phyloP scores from a whole-genome alignment of 768 basidiomycete genomes.

The Hericium coralloides region DNA sequence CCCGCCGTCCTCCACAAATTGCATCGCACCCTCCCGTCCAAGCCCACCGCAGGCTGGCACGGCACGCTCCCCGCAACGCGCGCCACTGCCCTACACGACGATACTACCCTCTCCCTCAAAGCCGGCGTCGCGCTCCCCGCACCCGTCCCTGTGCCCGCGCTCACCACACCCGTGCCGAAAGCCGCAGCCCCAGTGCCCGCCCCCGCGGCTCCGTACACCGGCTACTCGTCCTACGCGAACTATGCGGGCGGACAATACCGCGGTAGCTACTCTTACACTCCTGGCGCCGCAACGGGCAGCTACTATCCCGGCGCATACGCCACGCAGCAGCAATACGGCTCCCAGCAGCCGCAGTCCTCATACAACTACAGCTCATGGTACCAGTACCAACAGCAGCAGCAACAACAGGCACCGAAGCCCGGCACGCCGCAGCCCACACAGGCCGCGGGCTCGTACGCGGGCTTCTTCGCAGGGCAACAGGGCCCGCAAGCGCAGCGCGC shows the following conservation, averaged over 20 bases:
- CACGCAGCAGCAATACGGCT: constrained; percentile 17
- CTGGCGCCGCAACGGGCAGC: constrained; percentile 18
- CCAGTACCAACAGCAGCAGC: constrained; percentile 27
- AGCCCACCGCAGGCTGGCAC: constrained; percentile 58
- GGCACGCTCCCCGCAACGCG: constrained; percentile 58
- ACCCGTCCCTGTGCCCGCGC: constrained; percentile 24
- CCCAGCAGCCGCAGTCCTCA: constrained; percentile 31
- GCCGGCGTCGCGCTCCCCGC: constrained; percentile 17
- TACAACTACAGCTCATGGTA: constrained; percentile 37
- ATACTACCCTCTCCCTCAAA: constrained; percentile 63
- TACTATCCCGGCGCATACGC: constrained; percentile 24
- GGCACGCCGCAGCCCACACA: constrained; percentile 37
- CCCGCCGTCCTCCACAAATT: constrained; percentile 58
- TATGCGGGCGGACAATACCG: constrained; percentile 23
- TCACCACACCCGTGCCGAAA: constrained; percentile 20
- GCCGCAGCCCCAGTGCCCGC: constrained; percentile 23
- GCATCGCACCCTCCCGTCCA: constrained; percentile 57
- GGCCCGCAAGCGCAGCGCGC: constrained; percentile 31
- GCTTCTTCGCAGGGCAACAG: constrained; percentile 27
- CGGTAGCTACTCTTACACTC: constrained; percentile 32
- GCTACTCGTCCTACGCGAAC: constrained; percentile 17
- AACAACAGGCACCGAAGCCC: constrained; percentile 25
- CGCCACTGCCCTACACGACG: constrained; percentile 59
- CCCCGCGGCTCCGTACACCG: constrained; percentile 16
- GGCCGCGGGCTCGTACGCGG: constrained; percentile 30